Base-by-base conservation (phyloP, 1,139 yeast genomes). In the Pichia sorboxylosa region DNA sequence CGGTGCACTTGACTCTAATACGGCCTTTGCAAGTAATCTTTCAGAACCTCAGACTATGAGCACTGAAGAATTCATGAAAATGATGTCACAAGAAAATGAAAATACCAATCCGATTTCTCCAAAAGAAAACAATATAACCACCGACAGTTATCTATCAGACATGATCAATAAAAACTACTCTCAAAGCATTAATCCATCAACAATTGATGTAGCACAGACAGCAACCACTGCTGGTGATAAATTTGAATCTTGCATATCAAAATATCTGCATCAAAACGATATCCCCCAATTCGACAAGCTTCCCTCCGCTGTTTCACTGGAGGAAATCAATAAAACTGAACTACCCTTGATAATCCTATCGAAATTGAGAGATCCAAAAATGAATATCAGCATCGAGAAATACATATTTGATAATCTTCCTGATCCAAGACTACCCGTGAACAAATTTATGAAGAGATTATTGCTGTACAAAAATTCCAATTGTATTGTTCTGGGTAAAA, bases 401-500 rank as follows among this genome's bases (percentile, higher is more conserved):
- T 79, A 71, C 48, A 58, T 90, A 2, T 90, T 82, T 54, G 65
- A 66, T 32, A 53, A 66, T 19, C 73, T 81, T 58, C 87, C 90
- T 0, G 40, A 60, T n/a, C 46, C 44, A 5, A 38, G 21, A 16
- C 26, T 37, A 15, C 37, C 44, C 11, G 44, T 42, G 4, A 30
- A 43, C 23, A 32, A 31, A 27, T 38, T 39, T 18, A 33, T 59
- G 32, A 69, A 70, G 39, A 57, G 93, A 38, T 58, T 90, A 20
- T 52, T 85, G 42, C 65, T 90, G 38, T 92, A 90, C 49, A 64
- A 69, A 23, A 90, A 92, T 51, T 57, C 72, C 2, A 84, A 92
- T 0, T 83, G 95, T 54, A 87, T 87, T 21, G 94, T 92, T 2
- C 63, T 90, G n/a, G 98, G 98, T 1, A 83, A 92, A 49, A 90